A percentile compares a stretch with the other conserved stretches of the same genome.
Evolutionary conservation across 805 yeast genomes (phyloP).

Genomic region (Komagataella ulmi): DNA sequence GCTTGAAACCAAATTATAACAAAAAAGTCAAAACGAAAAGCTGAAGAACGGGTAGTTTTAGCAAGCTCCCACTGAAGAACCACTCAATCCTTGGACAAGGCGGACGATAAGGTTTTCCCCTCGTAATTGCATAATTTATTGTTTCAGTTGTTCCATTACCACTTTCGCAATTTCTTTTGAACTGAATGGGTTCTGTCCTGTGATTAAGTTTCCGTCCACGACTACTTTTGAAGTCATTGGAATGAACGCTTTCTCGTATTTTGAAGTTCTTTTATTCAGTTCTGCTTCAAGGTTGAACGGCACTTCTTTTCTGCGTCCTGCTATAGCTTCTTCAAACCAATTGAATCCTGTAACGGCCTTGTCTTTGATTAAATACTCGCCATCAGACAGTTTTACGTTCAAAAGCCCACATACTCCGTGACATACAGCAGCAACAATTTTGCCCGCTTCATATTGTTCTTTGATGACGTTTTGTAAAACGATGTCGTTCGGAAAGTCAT

Average conservation of each 20-base stretch:
- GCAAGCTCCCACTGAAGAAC: too few relatives aligned
- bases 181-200: conserved; percentile 46
- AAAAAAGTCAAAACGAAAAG: too few relatives aligned
- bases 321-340: conserved; percentile 32
- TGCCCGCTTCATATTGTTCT: conserved; percentile 33
- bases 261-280: neutral
- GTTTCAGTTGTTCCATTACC: too few relatives aligned
- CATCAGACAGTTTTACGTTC: conserved; percentile 20
- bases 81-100: too few relatives aligned
- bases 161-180: too few relatives aligned
- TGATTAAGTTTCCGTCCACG: conserved; percentile 43
- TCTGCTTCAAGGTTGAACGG: conserved; percentile 13
- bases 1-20: too few relatives aligned
- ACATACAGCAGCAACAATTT: conserved; percentile 52
- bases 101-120: too few relatives aligned
- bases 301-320: conserved; percentile 9
- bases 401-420: conserved; percentile 47
- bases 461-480: conserved; percentile 31
- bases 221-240: conserved; percentile 25
- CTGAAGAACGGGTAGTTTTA: too few relatives aligned
- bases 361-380: conserved; percentile 33
- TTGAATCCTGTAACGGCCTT: conserved; percentile 50
- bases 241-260: conserved; percentile 18
- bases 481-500: conserved; percentile 42
- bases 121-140: too few relatives aligned